A percentile compares a stretch with the other conserved stretches of the same genome.
phyloP scores from a whole-genome alignment of 2,329 filamentous ascomycete genomes.

The Blastomyces parvus region DNA sequence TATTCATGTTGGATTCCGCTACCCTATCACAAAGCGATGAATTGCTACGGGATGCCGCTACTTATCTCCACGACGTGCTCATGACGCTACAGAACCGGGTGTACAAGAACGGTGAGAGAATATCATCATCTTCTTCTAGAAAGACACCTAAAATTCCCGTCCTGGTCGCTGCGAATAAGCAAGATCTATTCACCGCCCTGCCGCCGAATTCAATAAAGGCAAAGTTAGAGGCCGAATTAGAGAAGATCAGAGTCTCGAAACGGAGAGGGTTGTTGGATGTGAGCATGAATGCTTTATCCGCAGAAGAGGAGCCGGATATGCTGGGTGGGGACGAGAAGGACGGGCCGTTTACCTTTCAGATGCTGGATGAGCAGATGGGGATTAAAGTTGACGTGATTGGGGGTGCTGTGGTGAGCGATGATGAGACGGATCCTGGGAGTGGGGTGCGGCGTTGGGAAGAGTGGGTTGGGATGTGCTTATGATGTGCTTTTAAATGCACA shows the following conservation, averaged over 20 bases:
- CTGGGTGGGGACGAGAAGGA: constrained; percentile 76
- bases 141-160: constrained; percentile 57
- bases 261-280: constrained; percentile 77
- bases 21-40: constrained; percentile 41
- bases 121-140: constrained; percentile 35
- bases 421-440: constrained; percentile 45
- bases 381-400: constrained; percentile 67
- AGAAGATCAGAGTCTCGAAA: constrained; percentile 63
- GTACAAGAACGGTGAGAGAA: constrained; percentile 40
- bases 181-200: constrained; percentile 87
- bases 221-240: constrained; percentile 70
- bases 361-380: constrained; percentile 70
- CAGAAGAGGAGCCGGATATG: constrained; percentile 63
- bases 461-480: constrained; percentile 75
- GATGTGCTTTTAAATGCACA: constrained; percentile 15
- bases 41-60: constrained; percentile 59
- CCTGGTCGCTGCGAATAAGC: constrained; percentile 85
- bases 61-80: constrained; percentile 84
- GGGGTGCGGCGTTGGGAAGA: constrained; percentile 77
- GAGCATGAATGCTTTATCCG: constrained; percentile 47
- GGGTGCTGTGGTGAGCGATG: constrained; percentile 55
- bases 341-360: constrained; percentile 65
- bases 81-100: constrained; percentile 67
- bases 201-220: constrained; percentile 66
- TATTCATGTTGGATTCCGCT: constrained; percentile 85